A percentile compares a stretch with the other conserved stretches of the same genome.
These are phyloP conservation scores for Pugionium cornutum DNA, from an alignment of 345 rosid species.

Conservation along the genomic window DNA sequence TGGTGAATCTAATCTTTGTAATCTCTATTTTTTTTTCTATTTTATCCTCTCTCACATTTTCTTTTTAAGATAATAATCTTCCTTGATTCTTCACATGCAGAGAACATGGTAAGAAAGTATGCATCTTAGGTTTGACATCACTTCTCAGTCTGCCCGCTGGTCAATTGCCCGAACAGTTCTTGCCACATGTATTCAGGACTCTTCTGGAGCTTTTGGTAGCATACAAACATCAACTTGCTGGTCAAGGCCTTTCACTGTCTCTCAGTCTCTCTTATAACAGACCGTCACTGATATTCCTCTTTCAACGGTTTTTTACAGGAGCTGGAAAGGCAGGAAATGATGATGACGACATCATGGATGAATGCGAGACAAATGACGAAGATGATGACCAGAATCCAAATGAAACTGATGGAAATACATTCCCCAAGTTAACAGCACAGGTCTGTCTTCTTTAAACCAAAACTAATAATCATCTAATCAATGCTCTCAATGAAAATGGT, in stretches of 20 bases:
- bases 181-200: constrained; percentile 78
- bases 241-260: constrained; percentile 43
- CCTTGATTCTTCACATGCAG: constrained; percentile 45
- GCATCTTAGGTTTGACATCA: constrained; percentile 93
- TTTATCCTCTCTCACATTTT: background rate
- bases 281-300: constrained; percentile 1
- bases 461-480: too few species aligned
- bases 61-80: background rate
- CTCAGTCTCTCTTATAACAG: background rate
- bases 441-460: constrained; percentile 37
- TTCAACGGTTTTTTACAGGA: constrained; percentile 46
- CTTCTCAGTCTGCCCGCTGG: constrained; percentile 76
- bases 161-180: constrained; percentile 78
- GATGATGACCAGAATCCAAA: constrained; percentile 94
- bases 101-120: constrained; percentile 94
- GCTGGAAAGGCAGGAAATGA: constrained; percentile 59
- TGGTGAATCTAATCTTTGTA: constrained; percentile 15
- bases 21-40: constrained; percentile 7
- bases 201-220: constrained; percentile 84
- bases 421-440: constrained; percentile 88
- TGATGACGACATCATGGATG: constrained; percentile 95
- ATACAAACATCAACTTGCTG: constrained; percentile 96
- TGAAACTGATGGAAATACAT: constrained; percentile 80
- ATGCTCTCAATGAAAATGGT: too few species aligned
- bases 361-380: constrained; percentile 85